Conservation (phyloP, 306 rosid species). For the Luffa aegyptiaca region DNA sequence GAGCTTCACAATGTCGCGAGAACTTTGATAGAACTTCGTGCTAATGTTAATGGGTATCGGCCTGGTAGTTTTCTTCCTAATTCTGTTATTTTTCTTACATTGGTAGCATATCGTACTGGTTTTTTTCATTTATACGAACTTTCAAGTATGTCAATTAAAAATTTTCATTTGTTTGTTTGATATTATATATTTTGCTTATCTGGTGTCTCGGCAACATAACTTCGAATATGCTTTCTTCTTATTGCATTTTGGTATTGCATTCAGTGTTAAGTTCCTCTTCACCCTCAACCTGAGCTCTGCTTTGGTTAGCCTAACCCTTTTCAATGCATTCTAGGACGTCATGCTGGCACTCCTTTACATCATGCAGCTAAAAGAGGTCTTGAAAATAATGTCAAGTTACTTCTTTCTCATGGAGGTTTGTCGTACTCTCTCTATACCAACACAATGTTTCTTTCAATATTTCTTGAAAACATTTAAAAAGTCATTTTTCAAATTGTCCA, state of each 20-base stretch:
- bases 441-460: not conserved
- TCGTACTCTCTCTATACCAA: not conserved
- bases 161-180: not conserved
- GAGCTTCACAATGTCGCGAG: slow-evolving; percentile 55
- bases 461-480: not conserved
- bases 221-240: not conserved
- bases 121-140: not conserved
- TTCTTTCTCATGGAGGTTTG: slow-evolving; percentile 74
- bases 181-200: not conserved
- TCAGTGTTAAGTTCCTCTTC: not conserved
- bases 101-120: not conserved
- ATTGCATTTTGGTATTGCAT: not conserved
- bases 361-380: slow-evolving; percentile 96
- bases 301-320: not conserved
- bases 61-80: slow-evolving; percentile 41
- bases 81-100: not conserved
- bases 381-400: slow-evolving; percentile 59
- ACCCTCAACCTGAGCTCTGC: not conserved
- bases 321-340: slow-evolving; percentile 3
- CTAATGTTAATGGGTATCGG: slow-evolving; percentile 79
- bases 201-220: not conserved
- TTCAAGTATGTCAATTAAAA: not conserved
- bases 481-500: not conserved
- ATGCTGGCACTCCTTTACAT: slow-evolving; percentile 86
- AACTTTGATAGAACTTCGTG: slow-evolving; percentile 81